Percentiles rank a stretch among this genome's conserved stretches.
Evolutionary conservation across 2,329 filamentous ascomycete genomes (phyloP).

Genomic region (Botryotinia convoluta): DNA sequence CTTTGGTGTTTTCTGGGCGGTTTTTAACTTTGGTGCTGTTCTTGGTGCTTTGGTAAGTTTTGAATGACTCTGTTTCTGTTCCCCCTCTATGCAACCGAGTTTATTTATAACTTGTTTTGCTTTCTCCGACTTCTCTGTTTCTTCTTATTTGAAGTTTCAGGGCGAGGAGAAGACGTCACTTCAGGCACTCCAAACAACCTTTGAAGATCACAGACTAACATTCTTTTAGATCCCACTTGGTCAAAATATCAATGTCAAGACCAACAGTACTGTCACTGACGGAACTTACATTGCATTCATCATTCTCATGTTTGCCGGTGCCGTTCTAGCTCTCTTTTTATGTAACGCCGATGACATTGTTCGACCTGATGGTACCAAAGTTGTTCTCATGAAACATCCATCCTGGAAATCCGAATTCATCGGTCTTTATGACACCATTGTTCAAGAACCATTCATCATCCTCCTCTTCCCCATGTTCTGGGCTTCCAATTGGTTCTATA

Average conservation of each 20-base stretch:
- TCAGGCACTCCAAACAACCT: background rate
- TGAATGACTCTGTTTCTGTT: background rate
- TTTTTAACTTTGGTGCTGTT: slow-evolving; percentile 89
- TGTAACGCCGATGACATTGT: slow-evolving; percentile 70
- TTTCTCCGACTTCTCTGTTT: background rate
- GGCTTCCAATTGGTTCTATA: slow-evolving; percentile 76
- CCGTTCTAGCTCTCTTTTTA: slow-evolving; percentile 65
- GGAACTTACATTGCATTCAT: slow-evolving; percentile 89
- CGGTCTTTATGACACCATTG: slow-evolving; percentile 72
- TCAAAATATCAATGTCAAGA: slow-evolving; percentile 62
- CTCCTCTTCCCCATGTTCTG: slow-evolving; percentile 80
- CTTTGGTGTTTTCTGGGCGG: slow-evolving; percentile 91
- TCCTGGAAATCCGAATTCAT: slow-evolving; percentile 77
- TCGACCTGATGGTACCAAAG: slow-evolving; percentile 72
- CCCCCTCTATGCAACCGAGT: background rate
- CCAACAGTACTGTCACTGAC: slow-evolving; percentile 55
- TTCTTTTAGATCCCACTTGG: slow-evolving; percentile 62
- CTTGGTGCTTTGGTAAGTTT: slow-evolving; percentile 65
- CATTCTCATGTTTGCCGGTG: slow-evolving; percentile 74
- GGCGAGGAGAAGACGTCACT: no score
- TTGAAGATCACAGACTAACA: background rate
- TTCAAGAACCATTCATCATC: slow-evolving; percentile 68
- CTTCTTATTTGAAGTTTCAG: background rate
- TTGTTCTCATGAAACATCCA: slow-evolving; percentile 89
- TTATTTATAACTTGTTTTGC: background rate